A percentile compares a stretch with the other conserved stretches of the same genome.
Conservation (phyloP, 2,329 filamentous ascomycete species). For the Paradendryphiella salina region DNA sequence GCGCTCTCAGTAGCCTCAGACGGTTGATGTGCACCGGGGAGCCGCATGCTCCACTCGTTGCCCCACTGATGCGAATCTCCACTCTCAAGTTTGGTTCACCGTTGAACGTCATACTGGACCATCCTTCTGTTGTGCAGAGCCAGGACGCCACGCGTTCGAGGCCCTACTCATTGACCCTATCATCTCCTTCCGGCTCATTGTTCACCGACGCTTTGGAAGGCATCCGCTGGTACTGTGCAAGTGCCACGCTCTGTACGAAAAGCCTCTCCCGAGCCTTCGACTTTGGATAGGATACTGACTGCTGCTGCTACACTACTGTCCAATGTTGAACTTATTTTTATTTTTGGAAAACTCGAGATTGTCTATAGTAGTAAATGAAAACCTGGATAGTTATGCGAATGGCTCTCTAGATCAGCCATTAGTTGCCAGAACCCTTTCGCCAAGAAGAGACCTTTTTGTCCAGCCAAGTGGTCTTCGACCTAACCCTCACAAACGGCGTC, state of each 20-base stretch:
- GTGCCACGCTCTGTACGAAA: neutral
- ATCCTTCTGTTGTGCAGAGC: neutral
- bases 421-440: conserved; percentile 7
- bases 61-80: neutral
- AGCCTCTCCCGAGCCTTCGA: neutral
- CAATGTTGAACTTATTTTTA: too few relatives aligned
- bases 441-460: conserved; percentile 15
- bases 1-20: too few relatives aligned
- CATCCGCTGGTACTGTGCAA: neutral
- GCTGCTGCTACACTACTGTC: too few relatives aligned
- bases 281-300: too few relatives aligned
- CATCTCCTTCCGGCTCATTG: neutral
- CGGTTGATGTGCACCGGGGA: neutral
- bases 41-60: neutral
- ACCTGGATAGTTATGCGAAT: neutral
- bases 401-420: neutral
- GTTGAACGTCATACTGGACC: neutral
- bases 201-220: neutral
- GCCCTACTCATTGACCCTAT: neutral
- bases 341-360: too few relatives aligned
- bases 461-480: conserved; percentile 22
- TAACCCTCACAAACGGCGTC: conserved; percentile 45
- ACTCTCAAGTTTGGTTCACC: neutral
- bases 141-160: neutral
- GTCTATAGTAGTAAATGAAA: too few relatives aligned